A percentile compares a stretch with the other conserved stretches of the same genome.
phyloP scores from a whole-genome alignment of 2,329 filamentous ascomycete genomes.

The Ophiostoma sp. region DNA sequence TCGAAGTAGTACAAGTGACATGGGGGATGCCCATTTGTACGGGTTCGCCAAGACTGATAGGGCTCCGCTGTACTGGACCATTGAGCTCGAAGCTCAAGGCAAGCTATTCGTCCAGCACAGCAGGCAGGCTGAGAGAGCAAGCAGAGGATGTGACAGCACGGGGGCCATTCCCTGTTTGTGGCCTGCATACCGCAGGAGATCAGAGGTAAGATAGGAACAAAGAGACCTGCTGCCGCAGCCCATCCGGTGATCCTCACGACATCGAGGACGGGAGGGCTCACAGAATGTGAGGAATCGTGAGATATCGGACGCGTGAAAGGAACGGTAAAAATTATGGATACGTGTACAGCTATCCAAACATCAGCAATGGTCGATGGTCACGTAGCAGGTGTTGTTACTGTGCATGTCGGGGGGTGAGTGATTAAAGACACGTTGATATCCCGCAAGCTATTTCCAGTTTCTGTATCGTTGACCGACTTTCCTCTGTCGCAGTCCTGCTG shows the following conservation, averaged over 20 bases:
- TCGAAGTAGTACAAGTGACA: background rate
- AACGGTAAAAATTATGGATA: background rate
- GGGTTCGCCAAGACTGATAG: constrained; percentile 17
- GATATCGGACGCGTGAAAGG: background rate
- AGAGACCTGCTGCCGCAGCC: background rate
- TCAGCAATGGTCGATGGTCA: background rate
- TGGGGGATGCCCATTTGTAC: background rate
- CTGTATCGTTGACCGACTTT: background rate
- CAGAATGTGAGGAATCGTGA: background rate
- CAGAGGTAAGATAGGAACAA: background rate
- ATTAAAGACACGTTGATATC: background rate
- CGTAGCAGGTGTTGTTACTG: background rate
- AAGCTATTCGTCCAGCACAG: background rate
- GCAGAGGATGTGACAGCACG: background rate
- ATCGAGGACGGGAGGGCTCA: background rate
- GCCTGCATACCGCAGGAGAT: background rate
- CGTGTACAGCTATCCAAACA: background rate
- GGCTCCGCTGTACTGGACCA: constrained; percentile 21
- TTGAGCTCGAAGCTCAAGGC: background rate
- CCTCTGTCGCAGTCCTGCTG: too few relatives aligned
- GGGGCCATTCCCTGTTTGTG: background rate
- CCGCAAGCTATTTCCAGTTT: background rate
- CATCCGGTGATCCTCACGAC: background rate
- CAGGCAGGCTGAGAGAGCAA: background rate
- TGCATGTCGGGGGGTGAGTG: background rate